Conservation (phyloP, 495 filamentous ascomycete genomes). For the Lasiosphaeris hirsuta region DNA sequence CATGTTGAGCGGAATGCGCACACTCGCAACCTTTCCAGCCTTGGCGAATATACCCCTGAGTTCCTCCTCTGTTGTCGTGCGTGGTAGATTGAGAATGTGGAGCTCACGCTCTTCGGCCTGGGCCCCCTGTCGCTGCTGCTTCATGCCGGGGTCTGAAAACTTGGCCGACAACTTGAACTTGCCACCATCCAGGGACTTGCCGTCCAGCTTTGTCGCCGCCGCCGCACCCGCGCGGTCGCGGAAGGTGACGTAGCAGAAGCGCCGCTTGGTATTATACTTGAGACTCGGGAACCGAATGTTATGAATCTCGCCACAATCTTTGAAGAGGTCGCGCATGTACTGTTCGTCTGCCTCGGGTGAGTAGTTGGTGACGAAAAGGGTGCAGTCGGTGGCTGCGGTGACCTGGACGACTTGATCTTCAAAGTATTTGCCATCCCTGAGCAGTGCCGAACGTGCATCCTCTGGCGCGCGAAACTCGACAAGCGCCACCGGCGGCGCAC, state of each 20-base stretch:
- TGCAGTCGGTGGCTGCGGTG: slow-evolving; percentile 66
- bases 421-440: slow-evolving; percentile 72
- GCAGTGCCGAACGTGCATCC: slow-evolving; percentile 75
- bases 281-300: slow-evolving; percentile 88
- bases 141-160: slow-evolving; percentile 76
- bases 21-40: slow-evolving; percentile 69
- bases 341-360: slow-evolving; percentile 78
- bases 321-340: slow-evolving; percentile 74
- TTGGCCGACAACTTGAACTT: slow-evolving; percentile 67
- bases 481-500: slow-evolving; percentile 63
- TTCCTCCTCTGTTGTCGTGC: slow-evolving; percentile 61
- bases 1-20: slow-evolving; percentile 60
- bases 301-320: slow-evolving; percentile 72
- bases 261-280: slow-evolving; percentile 78
- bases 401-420: slow-evolving; percentile 68
- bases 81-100: slow-evolving; percentile 73
- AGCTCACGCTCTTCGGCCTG: slow-evolving; percentile 82
- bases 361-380: slow-evolving; percentile 88
- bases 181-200: slow-evolving; percentile 57
- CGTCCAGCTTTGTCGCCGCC: slow-evolving; percentile 67
- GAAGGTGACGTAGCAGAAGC: slow-evolving; percentile 95
- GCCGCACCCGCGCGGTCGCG: slow-evolving; percentile 59
- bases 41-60: slow-evolving; percentile 65
- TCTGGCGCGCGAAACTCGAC: slow-evolving; percentile 82
- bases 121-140: slow-evolving; percentile 77